These are phyloP conservation scores for Trypanosoma cruzi DNA, from an alignment of 208 protist species.

Conservation along the genomic window DNA sequence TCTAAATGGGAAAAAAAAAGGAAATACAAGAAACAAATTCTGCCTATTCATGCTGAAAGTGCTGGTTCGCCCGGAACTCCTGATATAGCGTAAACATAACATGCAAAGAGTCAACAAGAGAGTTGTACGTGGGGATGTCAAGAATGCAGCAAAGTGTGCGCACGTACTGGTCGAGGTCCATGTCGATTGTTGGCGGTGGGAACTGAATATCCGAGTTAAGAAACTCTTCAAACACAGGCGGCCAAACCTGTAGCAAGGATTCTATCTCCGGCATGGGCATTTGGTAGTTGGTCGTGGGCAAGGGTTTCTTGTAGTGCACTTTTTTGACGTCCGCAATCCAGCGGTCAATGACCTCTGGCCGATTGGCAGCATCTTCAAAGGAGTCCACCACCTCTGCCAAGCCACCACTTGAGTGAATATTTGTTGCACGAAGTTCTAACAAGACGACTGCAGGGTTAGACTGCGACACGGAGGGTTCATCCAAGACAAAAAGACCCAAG, in stretches of 20 bases:
- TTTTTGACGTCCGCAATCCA: slow-evolving; percentile 97
- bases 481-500: slow-evolving; percentile 94
- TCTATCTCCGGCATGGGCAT: slow-evolving; percentile 97
- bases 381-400: slow-evolving; percentile 87
- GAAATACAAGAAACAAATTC: neutral
- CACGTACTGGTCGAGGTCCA: slow-evolving; percentile 96
- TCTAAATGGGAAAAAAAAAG: neutral
- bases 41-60: slow-evolving; percentile 90
- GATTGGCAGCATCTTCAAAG: slow-evolving; percentile 96
- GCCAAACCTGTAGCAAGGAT: slow-evolving; percentile 95
- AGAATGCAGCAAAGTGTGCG: slow-evolving; percentile 94
- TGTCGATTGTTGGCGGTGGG: slow-evolving; percentile 88
- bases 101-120: slow-evolving; percentile 97
- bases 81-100: slow-evolving; percentile 98
- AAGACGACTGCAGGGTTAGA: slow-evolving; percentile 95
- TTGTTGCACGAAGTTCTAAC: slow-evolving; percentile 87
- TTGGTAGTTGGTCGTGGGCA: slow-evolving; percentile 96
- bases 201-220: slow-evolving; percentile 92
- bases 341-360: slow-evolving; percentile 92
- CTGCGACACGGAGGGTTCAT: slow-evolving; percentile 96
- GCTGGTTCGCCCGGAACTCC: slow-evolving; percentile 95
- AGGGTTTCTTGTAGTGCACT: slow-evolving; percentile 95
- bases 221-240: slow-evolving; percentile 93
- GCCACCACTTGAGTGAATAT: slow-evolving; percentile 53
- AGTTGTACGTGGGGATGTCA: slow-evolving; percentile 97